Evolutionary conservation across 331 rosid genomes (phyloP), one percentile per base, ranked within the genome.

Genomic region (Pyracantha coccinea): DNA sequence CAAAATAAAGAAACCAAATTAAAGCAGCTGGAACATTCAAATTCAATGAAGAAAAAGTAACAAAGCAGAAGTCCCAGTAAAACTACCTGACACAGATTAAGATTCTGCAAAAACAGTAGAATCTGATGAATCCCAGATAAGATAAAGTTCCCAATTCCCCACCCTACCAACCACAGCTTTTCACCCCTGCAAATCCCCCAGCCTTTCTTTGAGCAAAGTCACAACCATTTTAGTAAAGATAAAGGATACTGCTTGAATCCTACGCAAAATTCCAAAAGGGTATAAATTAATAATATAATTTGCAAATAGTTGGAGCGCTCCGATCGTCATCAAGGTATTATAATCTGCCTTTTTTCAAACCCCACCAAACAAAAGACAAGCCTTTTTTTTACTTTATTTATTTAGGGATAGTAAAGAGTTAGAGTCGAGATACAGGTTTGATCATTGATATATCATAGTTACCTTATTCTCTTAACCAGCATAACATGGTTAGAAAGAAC

Each of bases 91-190:
- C 85, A 78, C 53, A 81, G 86, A 79, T 64, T 69, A 76, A 63
- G 82, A 85, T 77, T 80, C 59, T 66, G 72, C 55, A 71, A 75
- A 75, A 67, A 71, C 16, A 69, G 69, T 12, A 44, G 83, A 86
- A 82, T 84, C 77, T 41, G 81, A 66, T 63, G 83, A 86, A 82
- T 85, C 92, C 67, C 45, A 75, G 85, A 81, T 85, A 82, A 83
- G 88, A 81, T 79, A 74, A 83, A 82, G 38, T 73, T 77, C 68
- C 47, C 55, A 71, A 80, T 77, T 80, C 16, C 63, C 53, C 66
- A 64, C 75, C 79, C n/a, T 50, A 15, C 55, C 77, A 21, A 9
- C 15, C 25, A 76, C 61, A 23, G 61, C 78, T 82, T 80, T 44
- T 45, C 38, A 35, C 35, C 53, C 79, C 80, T 59, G 85, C 33